A percentile compares a stretch with the other conserved stretches of the same genome.
phyloP scores from a whole-genome alignment of 1,284 basidiomycete species.

The Vanrija humicola region DNA sequence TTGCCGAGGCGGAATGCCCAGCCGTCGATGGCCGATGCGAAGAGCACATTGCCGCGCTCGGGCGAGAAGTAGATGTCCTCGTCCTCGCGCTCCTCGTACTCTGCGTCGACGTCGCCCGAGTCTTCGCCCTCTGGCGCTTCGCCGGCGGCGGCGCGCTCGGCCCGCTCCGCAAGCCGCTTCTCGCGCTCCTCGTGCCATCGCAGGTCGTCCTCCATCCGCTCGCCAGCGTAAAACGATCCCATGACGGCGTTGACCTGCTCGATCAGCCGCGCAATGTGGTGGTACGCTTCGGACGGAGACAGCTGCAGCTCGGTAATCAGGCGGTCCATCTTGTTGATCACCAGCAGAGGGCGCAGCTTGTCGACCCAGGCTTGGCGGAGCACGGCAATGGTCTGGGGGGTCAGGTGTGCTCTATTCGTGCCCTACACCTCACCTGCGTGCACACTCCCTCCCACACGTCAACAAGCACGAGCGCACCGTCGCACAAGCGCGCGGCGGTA shows the following conservation, averaged over 20 bases:
- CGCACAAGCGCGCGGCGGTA: conserved; percentile 86
- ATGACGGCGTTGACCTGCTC: conserved; percentile 99
- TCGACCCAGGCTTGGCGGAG: conserved; percentile 94
- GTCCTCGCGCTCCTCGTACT: conserved; percentile 89
- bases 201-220: conserved; percentile 95
- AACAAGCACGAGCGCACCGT: conserved; percentile 93
- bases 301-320: conserved; percentile 91
- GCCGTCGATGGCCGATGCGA: conserved; percentile 92
- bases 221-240: conserved; percentile 91
- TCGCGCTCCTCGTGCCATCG: conserved; percentile 91
- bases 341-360: conserved; percentile 80
- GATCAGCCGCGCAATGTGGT: conserved; percentile 86
- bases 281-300: conserved; percentile 86
- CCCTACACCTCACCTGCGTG: conserved; percentile 68
- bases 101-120: conserved; percentile 47
- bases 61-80: conserved; percentile 98
- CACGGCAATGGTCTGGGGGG: conserved; percentile 79
- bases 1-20: conserved; percentile 96
- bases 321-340: conserved; percentile 97
- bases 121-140: conserved; percentile 43
- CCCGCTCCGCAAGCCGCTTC: conserved; percentile 68
- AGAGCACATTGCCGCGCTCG: conserved; percentile 92
- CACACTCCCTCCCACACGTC: conserved; percentile 98
- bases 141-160: conserved; percentile 53
- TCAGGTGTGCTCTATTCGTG: not conserved